Conservation (phyloP, 768 basidiomycete species). For the Boletus rubroflammeus region DNA sequence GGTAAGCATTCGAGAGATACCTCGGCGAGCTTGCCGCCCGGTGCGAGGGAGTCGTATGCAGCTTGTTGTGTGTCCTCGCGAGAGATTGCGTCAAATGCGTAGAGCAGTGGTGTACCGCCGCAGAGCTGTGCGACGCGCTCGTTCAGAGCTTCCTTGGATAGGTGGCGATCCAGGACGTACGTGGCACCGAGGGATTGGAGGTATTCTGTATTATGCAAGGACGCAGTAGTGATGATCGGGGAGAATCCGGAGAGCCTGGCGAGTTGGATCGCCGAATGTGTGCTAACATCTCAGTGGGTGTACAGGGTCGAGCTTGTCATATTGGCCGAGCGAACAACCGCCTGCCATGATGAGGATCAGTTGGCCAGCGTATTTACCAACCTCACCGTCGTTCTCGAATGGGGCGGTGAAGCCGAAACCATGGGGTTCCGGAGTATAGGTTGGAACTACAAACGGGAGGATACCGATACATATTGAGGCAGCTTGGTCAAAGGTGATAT, state of each 20-base stretch:
- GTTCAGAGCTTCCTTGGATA: conserved; percentile 2
- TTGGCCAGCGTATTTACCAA: conserved; percentile 28
- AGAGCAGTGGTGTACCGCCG: background rate
- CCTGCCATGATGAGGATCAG: conserved; percentile 35
- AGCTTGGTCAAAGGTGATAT: conserved; percentile 34
- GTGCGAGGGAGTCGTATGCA: conserved; percentile 29
- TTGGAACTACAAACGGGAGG: conserved; percentile 27
- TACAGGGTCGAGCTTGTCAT: background rate
- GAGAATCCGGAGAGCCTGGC: conserved; percentile 30
- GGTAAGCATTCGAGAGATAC: background rate
- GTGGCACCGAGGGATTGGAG: conserved; percentile 34
- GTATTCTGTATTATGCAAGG: conserved; percentile 25
- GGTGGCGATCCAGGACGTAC: conserved; percentile 29
- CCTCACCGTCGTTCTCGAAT: conserved; percentile 20
- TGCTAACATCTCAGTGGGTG: background rate
- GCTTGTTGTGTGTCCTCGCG: conserved; percentile 29
- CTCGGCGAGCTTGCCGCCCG: conserved; percentile 21
- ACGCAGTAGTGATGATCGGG: conserved; percentile 36
- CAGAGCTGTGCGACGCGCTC: background rate
- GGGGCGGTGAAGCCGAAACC: conserved; percentile 23
- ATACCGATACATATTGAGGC: conserved; percentile 34
- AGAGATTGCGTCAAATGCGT: conserved; percentile 28
- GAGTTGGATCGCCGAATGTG: conserved; percentile 26
- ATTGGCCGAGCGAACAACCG: conserved; percentile 33
- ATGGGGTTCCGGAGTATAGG: conserved; percentile 23